Evolutionary conservation across 345 rosid genomes (phyloP).

Genomic region (Ricinus communis): DNA sequence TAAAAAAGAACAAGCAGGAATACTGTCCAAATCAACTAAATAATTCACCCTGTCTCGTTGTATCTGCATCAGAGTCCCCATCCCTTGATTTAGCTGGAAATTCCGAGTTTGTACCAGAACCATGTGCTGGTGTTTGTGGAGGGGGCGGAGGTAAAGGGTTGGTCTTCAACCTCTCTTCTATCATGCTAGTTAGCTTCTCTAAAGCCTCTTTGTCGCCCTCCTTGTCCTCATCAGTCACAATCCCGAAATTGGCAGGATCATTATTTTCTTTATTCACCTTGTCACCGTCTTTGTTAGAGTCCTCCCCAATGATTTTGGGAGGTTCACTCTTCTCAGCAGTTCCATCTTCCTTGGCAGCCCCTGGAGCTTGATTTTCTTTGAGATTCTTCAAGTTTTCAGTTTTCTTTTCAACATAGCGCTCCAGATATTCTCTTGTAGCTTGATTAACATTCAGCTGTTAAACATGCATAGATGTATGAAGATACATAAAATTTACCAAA

Average conservation of each 20-base stretch:
- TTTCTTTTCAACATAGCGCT: slow-evolving; percentile 77
- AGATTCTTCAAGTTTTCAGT: slow-evolving; percentile 63
- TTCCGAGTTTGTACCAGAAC: slow-evolving; percentile 49
- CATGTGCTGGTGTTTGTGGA: slow-evolving; percentile 50
- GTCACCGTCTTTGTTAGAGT: slow-evolving; percentile 48
- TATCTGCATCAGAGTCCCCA: slow-evolving; percentile 59
- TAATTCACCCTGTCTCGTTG: slow-evolving; percentile 50
- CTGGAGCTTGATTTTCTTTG: slow-evolving; percentile 49
- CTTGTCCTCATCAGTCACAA: slow-evolving; percentile 79
- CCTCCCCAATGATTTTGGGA: slow-evolving; percentile 36
- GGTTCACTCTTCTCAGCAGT: slow-evolving; percentile 47
- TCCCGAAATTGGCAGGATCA: slow-evolving; percentile 64
- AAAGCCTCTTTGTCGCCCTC: slow-evolving; percentile 70
- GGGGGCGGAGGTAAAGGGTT: slow-evolving; percentile 95
- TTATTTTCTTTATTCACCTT: slow-evolving; percentile 52
- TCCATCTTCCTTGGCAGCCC: slow-evolving; percentile 49
- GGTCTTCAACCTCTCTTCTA: slow-evolving; percentile 82
- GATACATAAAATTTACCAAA: too few species aligned
- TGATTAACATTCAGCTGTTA: slow-evolving; percentile 79
- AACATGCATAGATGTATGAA: too few species aligned
- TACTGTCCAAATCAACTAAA: background rate
- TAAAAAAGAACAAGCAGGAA: background rate
- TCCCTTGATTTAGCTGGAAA: slow-evolving; percentile 57
- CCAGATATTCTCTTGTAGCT: slow-evolving; percentile 85
- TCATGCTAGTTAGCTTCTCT: slow-evolving; percentile 63